phyloP scores from a whole-genome alignment of 805 yeast genomes.

The Pichia rugopelliculosa region DNA sequence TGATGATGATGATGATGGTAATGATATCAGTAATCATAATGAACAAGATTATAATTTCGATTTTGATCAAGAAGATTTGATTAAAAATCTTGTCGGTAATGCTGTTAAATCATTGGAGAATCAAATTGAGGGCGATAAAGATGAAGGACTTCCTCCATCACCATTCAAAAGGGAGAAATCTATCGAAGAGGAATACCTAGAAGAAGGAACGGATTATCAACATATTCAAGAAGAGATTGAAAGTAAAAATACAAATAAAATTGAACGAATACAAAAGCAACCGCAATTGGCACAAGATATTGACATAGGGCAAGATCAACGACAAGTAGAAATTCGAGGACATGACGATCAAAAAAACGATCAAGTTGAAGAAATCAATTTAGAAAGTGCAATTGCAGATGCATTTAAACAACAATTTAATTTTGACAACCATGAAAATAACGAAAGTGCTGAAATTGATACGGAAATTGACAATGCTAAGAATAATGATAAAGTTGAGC shows the following conservation, averaged over 20 bases:
- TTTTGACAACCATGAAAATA: not conserved
- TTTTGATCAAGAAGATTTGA: slow-evolving; percentile 8
- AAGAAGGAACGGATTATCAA: not conserved
- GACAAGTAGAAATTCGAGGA: not conserved
- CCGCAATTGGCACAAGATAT: not conserved
- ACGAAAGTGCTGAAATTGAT: not conserved
- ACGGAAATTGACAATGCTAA: not conserved
- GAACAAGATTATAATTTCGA: slow-evolving; percentile 2
- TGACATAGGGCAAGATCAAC: not conserved
- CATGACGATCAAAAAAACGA: not conserved
- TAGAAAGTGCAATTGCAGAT: slow-evolving; percentile 13
- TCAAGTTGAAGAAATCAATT: not conserved
- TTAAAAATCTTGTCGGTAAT: slow-evolving; percentile 3
- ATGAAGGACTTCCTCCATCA: too few relatives aligned
- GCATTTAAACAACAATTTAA: slow-evolving; percentile 10
- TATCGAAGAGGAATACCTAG: not conserved
- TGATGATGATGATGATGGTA: not conserved
- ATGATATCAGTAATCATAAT: not conserved
- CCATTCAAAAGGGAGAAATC: too few relatives aligned
- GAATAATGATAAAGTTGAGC: not conserved
- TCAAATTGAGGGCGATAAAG: not conserved
- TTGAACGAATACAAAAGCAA: not conserved
- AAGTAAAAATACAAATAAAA: not conserved
- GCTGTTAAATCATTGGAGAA: slow-evolving; percentile 4
- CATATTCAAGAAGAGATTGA: not conserved